Base-by-base conservation (phyloP, 2,329 filamentous ascomycete genomes). In the Fusarium redolens region DNA sequence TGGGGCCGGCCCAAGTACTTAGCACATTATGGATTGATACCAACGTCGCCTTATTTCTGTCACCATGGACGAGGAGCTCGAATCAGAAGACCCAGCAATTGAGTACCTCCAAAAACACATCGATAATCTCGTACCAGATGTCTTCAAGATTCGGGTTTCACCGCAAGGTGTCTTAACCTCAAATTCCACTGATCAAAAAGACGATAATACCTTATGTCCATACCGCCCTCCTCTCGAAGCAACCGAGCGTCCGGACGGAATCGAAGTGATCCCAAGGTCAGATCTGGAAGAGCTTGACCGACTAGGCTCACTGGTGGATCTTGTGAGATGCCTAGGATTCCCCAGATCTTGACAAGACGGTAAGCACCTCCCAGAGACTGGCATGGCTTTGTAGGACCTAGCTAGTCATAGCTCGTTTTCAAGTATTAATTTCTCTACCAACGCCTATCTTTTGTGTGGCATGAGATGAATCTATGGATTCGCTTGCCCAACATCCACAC, bases 401-500 rank as follows among this genome's bases (percentile, higher is more conserved):
- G 18, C 0, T 13, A 25, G 4, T 8, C 2, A 14, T 54, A 74
- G 71, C 55, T 77, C 35, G 79, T 79, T 9, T 83, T 83, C 71
- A 83, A 83, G 58, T 83, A 83, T 61, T 81, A 79, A 66, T 78
- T 80, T 28, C 40, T 78, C 33, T 58, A 45, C 18, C 71, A 77
- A 30, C 59, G 70, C 43, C 25, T 74, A 17, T 22, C 59, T 6
- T 65, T 40, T 35, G 58, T 69, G 13, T 84, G 81, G 82, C 51
- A 81, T 31, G 83, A 84, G 69, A 74, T 82, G 72, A 81, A 81
- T 63, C 68, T 81, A 9, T 77, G 76, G 71, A 78, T 80, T 65
- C 78, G 79, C 38, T 77, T 84, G 2, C 81, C 82, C 7, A 63
- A 38, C 81, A 84, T 64, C 79, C 80, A 5, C 80, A 83, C 37